Evolutionary conservation across 2,329 filamentous ascomycete genomes (phyloP).

Genomic region (Aaosphaeria pasadenensis): DNA sequence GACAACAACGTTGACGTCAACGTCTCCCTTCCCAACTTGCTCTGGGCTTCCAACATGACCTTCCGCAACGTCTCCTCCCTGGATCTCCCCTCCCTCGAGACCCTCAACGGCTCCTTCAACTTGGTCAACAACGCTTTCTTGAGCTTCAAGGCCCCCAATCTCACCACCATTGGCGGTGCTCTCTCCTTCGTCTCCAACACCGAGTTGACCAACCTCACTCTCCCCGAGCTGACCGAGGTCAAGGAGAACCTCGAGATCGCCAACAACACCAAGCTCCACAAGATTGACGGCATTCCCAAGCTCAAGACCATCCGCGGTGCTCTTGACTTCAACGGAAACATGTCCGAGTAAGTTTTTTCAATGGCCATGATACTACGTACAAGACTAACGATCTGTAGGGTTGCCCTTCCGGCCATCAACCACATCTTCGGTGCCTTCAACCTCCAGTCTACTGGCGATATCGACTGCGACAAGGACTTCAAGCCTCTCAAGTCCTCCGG

Average conservation of each 20-base stretch:
- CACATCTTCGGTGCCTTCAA: constrained; percentile 51
- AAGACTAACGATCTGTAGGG: constrained; percentile 51
- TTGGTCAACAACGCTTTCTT: constrained; percentile 77
- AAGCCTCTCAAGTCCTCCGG: constrained; percentile 36
- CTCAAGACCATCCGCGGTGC: constrained; percentile 72
- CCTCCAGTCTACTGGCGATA: constrained; percentile 45
- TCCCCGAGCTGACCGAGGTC: constrained; percentile 66
- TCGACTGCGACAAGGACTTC: constrained; percentile 44
- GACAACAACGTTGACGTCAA: constrained; percentile 74
- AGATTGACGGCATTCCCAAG: constrained; percentile 64
- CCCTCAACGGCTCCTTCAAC: constrained; percentile 75
- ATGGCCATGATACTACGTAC: neutral
- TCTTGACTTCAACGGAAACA: constrained; percentile 80
- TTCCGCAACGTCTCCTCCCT: constrained; percentile 77
- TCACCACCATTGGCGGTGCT: constrained; percentile 62
- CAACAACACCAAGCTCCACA: constrained; percentile 77
- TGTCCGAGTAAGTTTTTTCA: constrained; percentile 65
- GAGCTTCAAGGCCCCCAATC: constrained; percentile 63
- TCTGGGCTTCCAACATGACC: constrained; percentile 75
- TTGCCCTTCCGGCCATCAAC: constrained; percentile 59
- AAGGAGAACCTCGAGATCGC: constrained; percentile 79
- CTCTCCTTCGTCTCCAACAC: constrained; percentile 58
- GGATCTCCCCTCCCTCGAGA: constrained; percentile 67
- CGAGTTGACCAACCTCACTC: constrained; percentile 67
- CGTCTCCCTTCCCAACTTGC: constrained; percentile 74